Base-by-base conservation (phyloP, 163 green algal species). In the Volvox carteri region DNA sequence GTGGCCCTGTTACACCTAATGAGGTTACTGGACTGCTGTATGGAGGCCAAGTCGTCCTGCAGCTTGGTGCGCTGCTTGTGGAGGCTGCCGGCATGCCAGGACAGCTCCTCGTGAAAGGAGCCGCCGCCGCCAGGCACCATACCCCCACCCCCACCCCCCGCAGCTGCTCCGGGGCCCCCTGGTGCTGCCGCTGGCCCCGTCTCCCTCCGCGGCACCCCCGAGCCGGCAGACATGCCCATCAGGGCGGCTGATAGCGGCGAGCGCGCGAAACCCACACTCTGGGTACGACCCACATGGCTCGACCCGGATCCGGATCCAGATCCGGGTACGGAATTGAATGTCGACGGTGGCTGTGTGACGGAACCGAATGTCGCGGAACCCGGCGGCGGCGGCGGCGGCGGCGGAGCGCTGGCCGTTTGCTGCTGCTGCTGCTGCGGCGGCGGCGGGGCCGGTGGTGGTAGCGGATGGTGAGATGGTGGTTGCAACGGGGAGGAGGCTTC, bases 51-150 rank as follows among this genome's bases (percentile, higher is more conserved):
- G 44, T 86, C 79, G 46, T 86, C 79, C 19, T 86, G 79, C 39
- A 86, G 79, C 79, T 86, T 86, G 30, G 79, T 44, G 23, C 70
- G 79, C 79, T 86, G 79, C 79, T 86, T 86, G 44, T 50, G 42
- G 5, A 86, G 79, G 62, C 44, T 62, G 62, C 79, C 79, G 14
- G 79, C 79, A 30, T 86, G 79, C 79, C 79, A 86, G 44, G 79
- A 86, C n/a, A 86, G 60, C 62, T 86, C 79, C 62, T 86, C 79
- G 18, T 67, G 62, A 42, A 28, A 23, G 41, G 6, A 23, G 39
- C 14, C 16, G 78, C 39, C 25, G 9, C 39, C 78, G 56, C 39
- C 56, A 28, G 77, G 42, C 46, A 50, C 12, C 73, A 25, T 7
- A 25, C 39, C n/a, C n/a, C n/a, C n/a, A n/a, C n/a, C n/a, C n/a